A percentile compares a stretch with the other conserved stretches of the same genome.
phyloP scores from a whole-genome alignment of 1,284 basidiomycete species.

The Puccinia brachypodii region DNA sequence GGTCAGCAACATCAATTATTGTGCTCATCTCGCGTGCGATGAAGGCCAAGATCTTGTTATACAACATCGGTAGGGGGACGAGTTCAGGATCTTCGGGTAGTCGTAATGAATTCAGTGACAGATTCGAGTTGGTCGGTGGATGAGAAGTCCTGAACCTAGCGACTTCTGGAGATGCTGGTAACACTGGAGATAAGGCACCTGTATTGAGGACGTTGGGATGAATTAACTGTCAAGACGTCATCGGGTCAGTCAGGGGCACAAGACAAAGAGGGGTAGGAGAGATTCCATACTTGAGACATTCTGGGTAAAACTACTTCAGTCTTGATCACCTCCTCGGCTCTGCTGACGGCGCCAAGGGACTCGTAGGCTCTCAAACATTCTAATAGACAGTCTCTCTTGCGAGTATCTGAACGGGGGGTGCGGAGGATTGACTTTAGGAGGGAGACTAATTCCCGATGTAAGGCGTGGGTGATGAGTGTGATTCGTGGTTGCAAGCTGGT shows the following conservation, averaged over 20 bases:
- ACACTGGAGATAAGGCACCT: constrained; percentile 26
- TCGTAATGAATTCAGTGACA: background rate
- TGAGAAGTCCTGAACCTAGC: background rate
- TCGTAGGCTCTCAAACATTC: constrained; percentile 47
- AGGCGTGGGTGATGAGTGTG: constrained; percentile 32
- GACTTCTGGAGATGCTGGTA: constrained; percentile 38
- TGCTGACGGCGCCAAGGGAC: constrained; percentile 20
- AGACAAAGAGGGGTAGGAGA: background rate
- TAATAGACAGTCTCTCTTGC: constrained; percentile 19
- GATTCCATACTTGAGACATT: constrained; percentile 31
- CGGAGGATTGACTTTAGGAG: constrained; percentile 22
- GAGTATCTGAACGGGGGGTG: constrained; percentile 22
- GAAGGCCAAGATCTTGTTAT: constrained; percentile 46
- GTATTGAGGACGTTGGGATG: constrained; percentile 29
- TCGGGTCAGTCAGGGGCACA: background rate
- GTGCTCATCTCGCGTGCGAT: constrained; percentile 38
- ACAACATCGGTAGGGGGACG: constrained; percentile 25
- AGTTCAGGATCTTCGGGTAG: constrained; percentile 41
- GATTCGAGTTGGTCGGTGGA: background rate
- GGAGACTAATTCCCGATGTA: constrained; percentile 30
- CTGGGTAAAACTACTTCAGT: constrained; percentile 42
- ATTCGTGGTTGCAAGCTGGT: constrained; percentile 30
- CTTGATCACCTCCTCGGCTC: constrained; percentile 45
- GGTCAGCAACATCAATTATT: constrained; percentile 41
- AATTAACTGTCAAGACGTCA: constrained; percentile 14